Percentiles rank a stretch among this genome's conserved stretches.
phyloP scores from a whole-genome alignment of 1,284 basidiomycete genomes.

The Omphalotus olearius region DNA sequence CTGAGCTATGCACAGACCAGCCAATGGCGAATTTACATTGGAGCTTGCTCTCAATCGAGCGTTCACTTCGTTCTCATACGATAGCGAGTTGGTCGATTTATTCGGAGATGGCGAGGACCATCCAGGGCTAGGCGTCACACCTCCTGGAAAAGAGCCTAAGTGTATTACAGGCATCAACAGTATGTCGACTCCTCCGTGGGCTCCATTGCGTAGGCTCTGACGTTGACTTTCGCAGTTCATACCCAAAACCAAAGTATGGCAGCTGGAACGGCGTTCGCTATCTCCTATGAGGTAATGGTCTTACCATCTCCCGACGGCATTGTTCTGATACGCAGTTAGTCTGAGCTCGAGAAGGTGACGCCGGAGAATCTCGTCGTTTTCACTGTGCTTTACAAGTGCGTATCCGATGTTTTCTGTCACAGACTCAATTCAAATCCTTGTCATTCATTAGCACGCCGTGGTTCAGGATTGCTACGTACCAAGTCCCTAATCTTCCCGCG shows the following conservation, averaged over 20 bases:
- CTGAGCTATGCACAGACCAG: constrained; percentile 12
- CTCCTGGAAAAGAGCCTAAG: constrained; percentile 9
- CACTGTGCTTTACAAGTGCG: constrained; percentile 31
- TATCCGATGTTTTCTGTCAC: neutral
- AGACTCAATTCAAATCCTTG: neutral
- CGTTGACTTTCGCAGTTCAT: constrained; percentile 28
- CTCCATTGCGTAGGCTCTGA: neutral
- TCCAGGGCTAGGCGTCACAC: constrained; percentile 8
- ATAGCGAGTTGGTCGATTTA: constrained; percentile 8
- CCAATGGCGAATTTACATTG: constrained; percentile 16
- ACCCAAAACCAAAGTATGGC: constrained; percentile 41
- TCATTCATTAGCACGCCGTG: constrained; percentile 12
- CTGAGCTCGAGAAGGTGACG: constrained; percentile 30
- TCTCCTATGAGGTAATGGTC: constrained; percentile 31
- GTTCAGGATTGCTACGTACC: constrained; percentile 15
- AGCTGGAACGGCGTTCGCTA: constrained; percentile 40
- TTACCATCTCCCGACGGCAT: neutral
- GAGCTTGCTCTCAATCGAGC: constrained; percentile 17
- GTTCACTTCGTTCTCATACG: constrained; percentile 16
- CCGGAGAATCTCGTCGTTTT: constrained; percentile 36
- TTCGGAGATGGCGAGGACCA: constrained; percentile 15
- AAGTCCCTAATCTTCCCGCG: constrained; percentile 17
- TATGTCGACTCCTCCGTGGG: constrained; percentile 16
- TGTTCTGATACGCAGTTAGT: constrained; percentile 16
- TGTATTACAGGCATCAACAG: constrained; percentile 35